Percentiles rank a stretch among this genome's conserved stretches.
Evolutionary conservation across 169 alveolate species (phyloP).

Genomic region (Perkinsus olseni): DNA sequence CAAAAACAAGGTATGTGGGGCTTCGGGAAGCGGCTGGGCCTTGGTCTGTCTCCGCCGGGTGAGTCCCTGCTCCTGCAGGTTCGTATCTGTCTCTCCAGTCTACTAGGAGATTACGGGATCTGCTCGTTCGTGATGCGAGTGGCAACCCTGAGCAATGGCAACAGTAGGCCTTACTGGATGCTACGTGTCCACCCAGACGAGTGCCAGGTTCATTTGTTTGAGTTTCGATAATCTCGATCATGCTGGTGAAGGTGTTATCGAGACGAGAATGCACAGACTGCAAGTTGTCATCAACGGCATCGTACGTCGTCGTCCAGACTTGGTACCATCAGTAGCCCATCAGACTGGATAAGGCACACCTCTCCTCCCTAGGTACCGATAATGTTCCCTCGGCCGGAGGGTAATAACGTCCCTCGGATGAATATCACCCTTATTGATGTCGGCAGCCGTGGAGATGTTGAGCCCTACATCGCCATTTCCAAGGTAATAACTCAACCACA

Average conservation of each 20-base stretch:
- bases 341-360: no score
- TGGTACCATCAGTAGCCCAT: not conserved
- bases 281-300: not conserved
- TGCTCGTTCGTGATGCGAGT: not conserved
- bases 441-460: slow-evolving; percentile 4
- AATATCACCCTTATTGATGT: not conserved
- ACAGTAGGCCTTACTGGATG: not conserved
- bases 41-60: no score
- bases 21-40: not conserved
- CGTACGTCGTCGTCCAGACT: not conserved
- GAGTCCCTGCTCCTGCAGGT: not conserved
- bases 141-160: not conserved
- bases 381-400: not conserved
- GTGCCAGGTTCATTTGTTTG: not conserved
- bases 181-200: not conserved
- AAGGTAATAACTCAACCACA: not conserved
- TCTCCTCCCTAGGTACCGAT: not conserved
- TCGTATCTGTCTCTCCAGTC: not conserved
- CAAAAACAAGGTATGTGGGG: not conserved
- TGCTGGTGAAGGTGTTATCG: not conserved
- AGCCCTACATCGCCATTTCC: not conserved
- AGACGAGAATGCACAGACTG: not conserved
- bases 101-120: not conserved
- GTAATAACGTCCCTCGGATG: not conserved
- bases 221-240: not conserved